Conservation (phyloP, 306 rosid species). For the Sicyos edulis region DNA sequence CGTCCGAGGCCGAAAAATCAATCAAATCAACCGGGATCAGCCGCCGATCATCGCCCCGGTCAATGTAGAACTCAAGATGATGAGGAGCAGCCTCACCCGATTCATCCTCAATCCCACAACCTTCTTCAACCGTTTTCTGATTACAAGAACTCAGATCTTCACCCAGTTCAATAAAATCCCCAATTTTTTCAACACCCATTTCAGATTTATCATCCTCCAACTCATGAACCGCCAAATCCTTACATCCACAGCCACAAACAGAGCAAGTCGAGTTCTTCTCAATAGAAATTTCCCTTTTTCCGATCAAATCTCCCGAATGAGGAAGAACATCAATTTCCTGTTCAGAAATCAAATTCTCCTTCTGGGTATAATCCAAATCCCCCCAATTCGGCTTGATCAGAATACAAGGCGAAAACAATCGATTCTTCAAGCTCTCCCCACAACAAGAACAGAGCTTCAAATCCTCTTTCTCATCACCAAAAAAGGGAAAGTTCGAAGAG, state of each 20-base stretch:
- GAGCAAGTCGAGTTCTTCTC: conserved; percentile 48
- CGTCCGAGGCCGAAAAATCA: conserved; percentile 25
- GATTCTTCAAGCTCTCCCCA: conserved; percentile 42
- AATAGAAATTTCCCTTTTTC: conserved; percentile 30
- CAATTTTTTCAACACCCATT: conserved; percentile 28
- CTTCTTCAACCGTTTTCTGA: conserved; percentile 21
- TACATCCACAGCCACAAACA: conserved; percentile 42
- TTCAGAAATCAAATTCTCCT: conserved; percentile 36
- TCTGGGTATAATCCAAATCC: conserved; percentile 50
- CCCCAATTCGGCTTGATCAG: conserved; percentile 59
- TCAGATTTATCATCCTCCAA: conserved; percentile 35
- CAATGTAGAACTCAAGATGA: conserved; percentile 83
- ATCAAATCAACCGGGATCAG: conserved; percentile 77
- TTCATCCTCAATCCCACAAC: conserved; percentile 22
- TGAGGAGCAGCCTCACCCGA: conserved; percentile 32
- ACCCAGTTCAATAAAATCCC: conserved; percentile 7
- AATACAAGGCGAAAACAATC: conserved; percentile 59
- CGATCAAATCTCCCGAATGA: conserved; percentile 36
- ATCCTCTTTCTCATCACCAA: conserved; percentile 41
- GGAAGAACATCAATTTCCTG: conserved; percentile 36
- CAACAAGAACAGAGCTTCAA: conserved; percentile 65
- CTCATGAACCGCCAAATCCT: conserved; percentile 37
- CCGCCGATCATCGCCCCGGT: conserved; percentile 52
- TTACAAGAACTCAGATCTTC: conserved; percentile 10
- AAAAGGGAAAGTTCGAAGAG: conserved; percentile 49